phyloP scores from a whole-genome alignment of 148 eudicot genomes.

The Talinum fruticosum region DNA sequence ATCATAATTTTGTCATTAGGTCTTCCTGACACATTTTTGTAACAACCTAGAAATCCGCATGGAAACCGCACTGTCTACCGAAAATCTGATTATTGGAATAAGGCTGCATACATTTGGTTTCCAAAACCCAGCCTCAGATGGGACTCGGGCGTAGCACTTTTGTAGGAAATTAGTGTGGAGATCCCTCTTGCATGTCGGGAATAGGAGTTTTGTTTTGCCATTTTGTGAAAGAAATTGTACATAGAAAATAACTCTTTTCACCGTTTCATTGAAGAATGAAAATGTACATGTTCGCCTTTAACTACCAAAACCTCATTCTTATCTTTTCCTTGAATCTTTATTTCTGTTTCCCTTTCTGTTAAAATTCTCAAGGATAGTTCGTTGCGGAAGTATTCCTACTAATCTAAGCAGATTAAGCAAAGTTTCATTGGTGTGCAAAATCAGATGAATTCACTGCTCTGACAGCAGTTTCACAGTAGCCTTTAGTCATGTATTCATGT shows the following conservation, averaged over 20 bases:
- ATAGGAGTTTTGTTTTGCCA: not conserved
- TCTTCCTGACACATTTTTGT: not conserved
- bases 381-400: not conserved
- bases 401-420: not conserved
- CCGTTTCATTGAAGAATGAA: not conserved
- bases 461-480: too few species aligned
- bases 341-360: not conserved
- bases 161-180: too few species aligned
- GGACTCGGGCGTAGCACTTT: too few species aligned
- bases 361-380: not conserved
- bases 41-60: not conserved
- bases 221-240: constrained; percentile 1
- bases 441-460: too few species aligned
- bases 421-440: not conserved
- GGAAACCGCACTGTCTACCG: not conserved
- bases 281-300: not conserved
- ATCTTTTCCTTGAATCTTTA: not conserved
- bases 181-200: too few species aligned
- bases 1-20: constrained; percentile 8
- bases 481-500: too few species aligned
- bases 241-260: not conserved
- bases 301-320: not conserved
- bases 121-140: not conserved
- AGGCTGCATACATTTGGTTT: not conserved
- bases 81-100: not conserved